Evolutionary conservation across 164 flowering plant genomes (phyloP), one percentile per base, ranked within the genome.

Genomic region (Piper longum): DNA sequence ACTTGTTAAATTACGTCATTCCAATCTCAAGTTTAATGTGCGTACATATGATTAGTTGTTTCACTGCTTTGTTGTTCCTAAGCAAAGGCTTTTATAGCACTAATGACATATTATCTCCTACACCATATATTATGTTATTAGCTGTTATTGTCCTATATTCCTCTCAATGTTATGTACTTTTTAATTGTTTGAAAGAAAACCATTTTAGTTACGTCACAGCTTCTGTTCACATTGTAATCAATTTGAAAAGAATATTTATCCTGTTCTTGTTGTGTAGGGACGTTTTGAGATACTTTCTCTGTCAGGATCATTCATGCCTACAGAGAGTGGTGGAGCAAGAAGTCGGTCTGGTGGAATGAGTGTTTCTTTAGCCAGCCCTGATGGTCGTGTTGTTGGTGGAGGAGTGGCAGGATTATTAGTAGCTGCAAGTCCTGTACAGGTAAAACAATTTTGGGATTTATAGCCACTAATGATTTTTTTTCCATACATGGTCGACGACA

Each of bases 371-470:
- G 92, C 95, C 55, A 84, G 99, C 74, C 96, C 96, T 19, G 99
- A 95, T 78, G 99, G 99, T 7, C 97, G 97, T 65, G 97, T 95
- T 63, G 86, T 95, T 2, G 99, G 99, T 12, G 99, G 99, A 69
- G 93, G 95, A 54, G 97, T 95, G 56, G 99, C 96, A 51, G 99
- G 99, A 68, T 74, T 91, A 43, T 67, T 95, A 59, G 87, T 89
- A 45, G 99, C 99, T 69, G 97, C 97, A 19, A 75, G 86, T 68
- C 99, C 97, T 48, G 96, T 91, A 54, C 97, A 90, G 92, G 99
- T 90, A 71, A 64, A 42, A 7, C 48, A 17, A 58, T 18, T 4
- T 59, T 26, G 16, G 44, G 9, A 26, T 18, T 43, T n/a, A 19
- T 58, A 41, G 3, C 12, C 4, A 36, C 17, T 18, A 57, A 7